A percentile compares a stretch with the other conserved stretches of the same genome.
Evolutionary conservation across 305 asterid genomes (phyloP).

Genomic region (Fraxinus sp.): DNA sequence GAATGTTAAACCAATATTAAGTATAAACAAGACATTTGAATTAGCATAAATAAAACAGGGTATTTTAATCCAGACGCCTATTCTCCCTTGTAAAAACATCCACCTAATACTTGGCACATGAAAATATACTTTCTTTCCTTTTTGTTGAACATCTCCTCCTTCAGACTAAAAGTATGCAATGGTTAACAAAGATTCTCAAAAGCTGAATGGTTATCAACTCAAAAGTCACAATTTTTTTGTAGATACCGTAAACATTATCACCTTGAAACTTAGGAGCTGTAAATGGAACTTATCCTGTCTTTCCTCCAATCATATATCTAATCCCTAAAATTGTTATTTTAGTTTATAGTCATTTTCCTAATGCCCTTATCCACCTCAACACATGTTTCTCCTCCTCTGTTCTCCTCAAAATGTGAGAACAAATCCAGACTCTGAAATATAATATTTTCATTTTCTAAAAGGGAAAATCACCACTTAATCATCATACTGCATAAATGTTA

Average conservation of each 20-base stretch:
- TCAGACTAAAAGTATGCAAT: background rate
- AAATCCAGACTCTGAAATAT: background rate
- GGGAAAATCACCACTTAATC: too few relatives aligned
- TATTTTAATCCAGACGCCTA: conserved; percentile 83
- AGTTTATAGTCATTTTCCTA: background rate
- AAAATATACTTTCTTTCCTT: background rate
- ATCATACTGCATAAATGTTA: too few relatives aligned
- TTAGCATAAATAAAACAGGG: too few relatives aligned
- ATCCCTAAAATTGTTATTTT: background rate
- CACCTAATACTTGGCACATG: conserved; percentile 10
- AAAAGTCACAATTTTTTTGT: background rate
- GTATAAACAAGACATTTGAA: too few relatives aligned
- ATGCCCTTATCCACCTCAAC: background rate
- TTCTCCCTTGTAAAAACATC: conserved; percentile 61
- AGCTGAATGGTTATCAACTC: background rate
- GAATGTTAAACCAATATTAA: background rate
- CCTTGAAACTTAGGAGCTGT: background rate
- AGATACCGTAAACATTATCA: background rate
- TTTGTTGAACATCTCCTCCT: background rate
- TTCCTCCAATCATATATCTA: background rate
- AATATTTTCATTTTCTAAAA: background rate
- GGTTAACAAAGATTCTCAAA: background rate
- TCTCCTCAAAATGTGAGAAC: background rate
- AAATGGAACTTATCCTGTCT: background rate
- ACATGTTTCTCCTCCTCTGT: background rate